Evolutionary conservation across 352 stramenopile genomes (phyloP), one percentile per base, ranked within the genome.

Genomic region (Phytophthora capsici): DNA sequence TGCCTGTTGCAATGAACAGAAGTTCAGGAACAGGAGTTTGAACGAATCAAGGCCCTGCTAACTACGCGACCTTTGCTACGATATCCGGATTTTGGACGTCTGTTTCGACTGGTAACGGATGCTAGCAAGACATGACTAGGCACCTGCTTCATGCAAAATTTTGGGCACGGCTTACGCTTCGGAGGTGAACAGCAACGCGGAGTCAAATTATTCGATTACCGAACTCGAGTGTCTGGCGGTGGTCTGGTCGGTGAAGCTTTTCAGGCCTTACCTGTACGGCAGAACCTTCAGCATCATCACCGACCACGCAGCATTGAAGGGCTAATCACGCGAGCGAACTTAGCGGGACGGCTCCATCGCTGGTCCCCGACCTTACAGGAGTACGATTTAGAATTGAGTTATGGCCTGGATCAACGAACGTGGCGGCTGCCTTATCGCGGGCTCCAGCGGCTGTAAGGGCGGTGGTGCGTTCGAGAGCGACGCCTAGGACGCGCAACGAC

Each of bases 241-340:
- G 2, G 17, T 55, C 2, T 55, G 30, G 30, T 6, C 30, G 10
- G 12, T 45, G 3, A 44, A 45, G 25, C 14, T 44, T 2, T 55
- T 55, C 6, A 8, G 30, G 1, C 48, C 48, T 3, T 55, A 55
- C n/a, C 13, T 55, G 30, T 55, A 55, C 13, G 48, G 48, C 1
- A 3, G 48, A 3, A 32, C 2, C 3, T 55, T 55, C 23, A 16
- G 4, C 14, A 55, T 44, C 3, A 17, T 44, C 12, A 44, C 48
- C 1, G 32, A 55, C 44, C 28, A 44, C 7, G n/a, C 32, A 0
- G 48, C 32, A 1, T 6, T 55, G 2, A 36, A 44, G 19, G 48
- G 48, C 10, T 45, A 10, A 55, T 44, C 30, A 55, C 48, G 3
- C 6, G 48, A 5, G 10, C 48, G 17, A 55, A 44, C 4, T 20